A percentile compares a stretch with the other conserved stretches of the same genome.
These are phyloP conservation scores for Viridothelium virens DNA, from an alignment of 495 filamentous ascomycete species.

Conservation along the genomic window DNA sequence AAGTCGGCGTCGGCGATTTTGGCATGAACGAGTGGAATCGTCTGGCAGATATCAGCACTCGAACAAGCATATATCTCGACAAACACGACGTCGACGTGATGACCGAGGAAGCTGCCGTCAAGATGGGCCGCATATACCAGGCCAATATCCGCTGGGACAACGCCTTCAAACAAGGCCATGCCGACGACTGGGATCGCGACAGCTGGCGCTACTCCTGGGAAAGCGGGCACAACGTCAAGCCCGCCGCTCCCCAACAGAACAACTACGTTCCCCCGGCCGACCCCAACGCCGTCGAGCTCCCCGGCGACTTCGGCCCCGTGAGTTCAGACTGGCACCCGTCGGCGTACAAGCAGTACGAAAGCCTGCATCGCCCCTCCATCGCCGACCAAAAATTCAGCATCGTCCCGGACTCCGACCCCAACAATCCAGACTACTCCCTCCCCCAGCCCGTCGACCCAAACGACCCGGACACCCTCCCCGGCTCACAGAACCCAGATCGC, in stretches of 20 bases:
- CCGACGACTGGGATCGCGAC: background rate
- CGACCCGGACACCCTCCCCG: background rate
- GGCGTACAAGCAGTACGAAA: constrained; percentile 27
- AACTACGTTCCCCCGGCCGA: constrained; percentile 31
- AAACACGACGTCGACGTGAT: constrained; percentile 62
- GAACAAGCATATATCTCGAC: constrained; percentile 74
- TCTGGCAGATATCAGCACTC: constrained; percentile 85
- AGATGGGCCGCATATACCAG: constrained; percentile 73
- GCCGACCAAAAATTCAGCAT: constrained; percentile 56
- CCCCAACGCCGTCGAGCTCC: constrained; percentile 55
- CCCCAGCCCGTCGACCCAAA: constrained; percentile 16
- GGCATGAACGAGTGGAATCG: constrained; percentile 98
- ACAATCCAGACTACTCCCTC: constrained; percentile 9
- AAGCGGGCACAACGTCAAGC: constrained; percentile 4
- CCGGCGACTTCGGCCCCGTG: constrained; percentile 44
- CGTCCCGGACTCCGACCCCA: constrained; percentile 46
- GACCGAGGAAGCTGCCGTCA: constrained; percentile 67
- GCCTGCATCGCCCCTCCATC: constrained; percentile 27
- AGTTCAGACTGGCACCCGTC: constrained; percentile 31
- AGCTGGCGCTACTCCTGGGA: constrained; percentile 28
- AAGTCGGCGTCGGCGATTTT: constrained; percentile 94
- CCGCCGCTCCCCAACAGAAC: background rate
- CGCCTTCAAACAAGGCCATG: background rate
- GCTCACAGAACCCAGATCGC: background rate
- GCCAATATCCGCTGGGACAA: constrained; percentile 46